Evolutionary conservation across 495 filamentous ascomycete species (phyloP).

Genomic region (Xylaria venustula): DNA sequence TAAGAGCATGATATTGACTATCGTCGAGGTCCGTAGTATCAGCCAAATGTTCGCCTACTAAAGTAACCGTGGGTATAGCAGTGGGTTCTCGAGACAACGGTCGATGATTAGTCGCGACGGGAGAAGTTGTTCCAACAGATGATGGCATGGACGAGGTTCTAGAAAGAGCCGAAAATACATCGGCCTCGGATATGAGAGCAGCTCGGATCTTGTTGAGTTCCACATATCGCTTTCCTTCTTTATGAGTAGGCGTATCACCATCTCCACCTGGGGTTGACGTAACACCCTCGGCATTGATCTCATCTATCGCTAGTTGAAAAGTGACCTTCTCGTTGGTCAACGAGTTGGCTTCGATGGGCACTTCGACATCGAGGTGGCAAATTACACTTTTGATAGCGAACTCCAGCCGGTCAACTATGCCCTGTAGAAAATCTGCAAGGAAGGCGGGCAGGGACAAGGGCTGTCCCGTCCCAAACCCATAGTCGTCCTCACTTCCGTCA

Average conservation of each 20-base stretch:
- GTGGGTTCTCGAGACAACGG: constrained; percentile 16
- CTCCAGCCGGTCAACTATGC: constrained; percentile 76
- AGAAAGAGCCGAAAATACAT: constrained; percentile 66
- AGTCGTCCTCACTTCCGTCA: constrained; percentile 64
- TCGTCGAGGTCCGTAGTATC: constrained; percentile 27
- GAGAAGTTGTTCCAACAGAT: constrained; percentile 53
- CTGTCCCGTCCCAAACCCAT: constrained; percentile 69
- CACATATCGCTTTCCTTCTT: constrained; percentile 65
- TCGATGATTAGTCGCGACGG: constrained; percentile 21
- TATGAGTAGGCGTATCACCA: constrained; percentile 28
- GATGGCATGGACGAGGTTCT: constrained; percentile 61
- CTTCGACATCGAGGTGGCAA: constrained; percentile 59
- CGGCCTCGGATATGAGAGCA: constrained; percentile 68
- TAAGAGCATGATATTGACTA: constrained; percentile 29
- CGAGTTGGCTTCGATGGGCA: constrained; percentile 60
- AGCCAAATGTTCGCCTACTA: constrained; percentile 13
- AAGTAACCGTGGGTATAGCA: neutral
- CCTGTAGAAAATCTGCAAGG: constrained; percentile 77
- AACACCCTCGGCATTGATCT: constrained; percentile 65
- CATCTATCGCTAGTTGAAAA: constrained; percentile 63
- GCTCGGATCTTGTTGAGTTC: constrained; percentile 61
- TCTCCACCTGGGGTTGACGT: constrained; percentile 36
- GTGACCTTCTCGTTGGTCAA: constrained; percentile 54
- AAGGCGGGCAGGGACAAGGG: constrained; percentile 74
- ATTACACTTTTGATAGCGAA: constrained; percentile 60